Evolutionary conservation across 495 filamentous ascomycete species (phyloP).

Genomic region (Hyaloscypha bicolor): DNA sequence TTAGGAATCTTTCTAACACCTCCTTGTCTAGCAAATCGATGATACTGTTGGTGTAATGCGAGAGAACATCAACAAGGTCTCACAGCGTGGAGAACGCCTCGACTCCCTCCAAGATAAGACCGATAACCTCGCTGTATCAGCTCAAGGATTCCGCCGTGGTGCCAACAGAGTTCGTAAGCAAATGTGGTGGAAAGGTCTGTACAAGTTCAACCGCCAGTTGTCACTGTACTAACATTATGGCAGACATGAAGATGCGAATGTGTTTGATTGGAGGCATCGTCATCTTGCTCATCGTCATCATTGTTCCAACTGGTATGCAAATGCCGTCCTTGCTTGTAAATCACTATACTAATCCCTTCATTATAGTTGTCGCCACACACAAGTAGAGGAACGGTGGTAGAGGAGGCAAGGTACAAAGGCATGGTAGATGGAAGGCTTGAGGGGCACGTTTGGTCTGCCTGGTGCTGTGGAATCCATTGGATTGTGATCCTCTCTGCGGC

Average conservation of each 20-base stretch:
- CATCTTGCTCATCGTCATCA: slow-evolving; percentile 86
- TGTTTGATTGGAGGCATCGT: slow-evolving; percentile 89
- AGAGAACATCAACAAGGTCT: slow-evolving; percentile 91
- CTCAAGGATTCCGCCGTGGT: slow-evolving; percentile 91
- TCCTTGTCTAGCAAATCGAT: slow-evolving; percentile 80
- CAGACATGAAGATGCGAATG: slow-evolving; percentile 99
- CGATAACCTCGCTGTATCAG: slow-evolving; percentile 85
- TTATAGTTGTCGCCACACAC: slow-evolving; percentile 31
- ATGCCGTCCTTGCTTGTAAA: not conserved
- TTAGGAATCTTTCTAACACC: slow-evolving; percentile 12
- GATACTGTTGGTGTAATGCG: slow-evolving; percentile 90
- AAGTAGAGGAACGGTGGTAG: slow-evolving; percentile 5
- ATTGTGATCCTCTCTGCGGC: slow-evolving; percentile 26
- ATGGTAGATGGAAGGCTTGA: slow-evolving; percentile 3
- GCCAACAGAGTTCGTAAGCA: slow-evolving; percentile 94
- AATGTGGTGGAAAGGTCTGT: slow-evolving; percentile 55
- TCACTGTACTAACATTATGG: slow-evolving; percentile 43
- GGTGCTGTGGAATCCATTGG: slow-evolving; percentile 9
- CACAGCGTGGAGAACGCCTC: slow-evolving; percentile 86
- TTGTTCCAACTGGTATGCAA: slow-evolving; percentile 77
- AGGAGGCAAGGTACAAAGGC: slow-evolving; percentile 1
- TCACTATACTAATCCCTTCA: slow-evolving; percentile 8
- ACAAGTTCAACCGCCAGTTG: not conserved
- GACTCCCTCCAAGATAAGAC: slow-evolving; percentile 95
- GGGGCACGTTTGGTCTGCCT: slow-evolving; percentile 18